A percentile compares a stretch with the other conserved stretches of the same genome.
phyloP scores from a whole-genome alignment of 805 yeast species.

The Candida chilensis region DNA sequence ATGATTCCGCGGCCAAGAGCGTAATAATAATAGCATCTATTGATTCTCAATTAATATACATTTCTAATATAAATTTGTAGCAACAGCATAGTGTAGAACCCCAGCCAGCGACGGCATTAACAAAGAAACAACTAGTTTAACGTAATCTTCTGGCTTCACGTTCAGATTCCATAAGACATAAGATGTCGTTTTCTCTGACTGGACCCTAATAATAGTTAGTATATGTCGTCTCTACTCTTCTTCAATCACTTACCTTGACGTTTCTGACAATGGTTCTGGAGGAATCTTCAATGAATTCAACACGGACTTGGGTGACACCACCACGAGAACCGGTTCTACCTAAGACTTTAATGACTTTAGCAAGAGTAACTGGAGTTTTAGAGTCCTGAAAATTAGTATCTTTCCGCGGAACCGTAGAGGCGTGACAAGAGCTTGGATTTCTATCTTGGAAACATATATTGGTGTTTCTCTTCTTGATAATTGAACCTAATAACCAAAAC shows the following conservation, averaged over 20 bases:
- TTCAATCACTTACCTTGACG: constrained; percentile 43
- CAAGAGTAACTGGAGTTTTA: constrained; percentile 95
- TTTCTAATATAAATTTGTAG: too few relatives aligned
- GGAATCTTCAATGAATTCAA: constrained; percentile 91
- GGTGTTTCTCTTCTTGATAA: too few relatives aligned
- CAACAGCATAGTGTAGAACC: too few relatives aligned
- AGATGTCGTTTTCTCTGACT: constrained; percentile 96
- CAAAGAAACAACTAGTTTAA: constrained; percentile 25
- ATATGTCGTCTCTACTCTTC: constrained; percentile 4
- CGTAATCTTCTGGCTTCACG: constrained; percentile 98
- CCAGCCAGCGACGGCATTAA: too few relatives aligned
- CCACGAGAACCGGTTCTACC: constrained; percentile 99
- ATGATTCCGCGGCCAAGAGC: too few relatives aligned
- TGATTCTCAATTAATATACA: too few relatives aligned
- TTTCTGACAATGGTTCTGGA: constrained; percentile 95
- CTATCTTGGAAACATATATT: too few relatives aligned
- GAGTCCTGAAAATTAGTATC: constrained; percentile 28
- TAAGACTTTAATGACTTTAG: constrained; percentile 98
- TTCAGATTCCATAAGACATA: constrained; percentile 99
- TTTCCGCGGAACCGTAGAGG: too few relatives aligned
- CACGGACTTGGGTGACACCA: constrained; percentile 99
- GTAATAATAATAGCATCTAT: too few relatives aligned
- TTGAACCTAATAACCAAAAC: too few relatives aligned
- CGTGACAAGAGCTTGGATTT: too few relatives aligned
- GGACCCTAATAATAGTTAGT: constrained; percentile 45